Evolutionary conservation across 352 stramenopile species (phyloP).

Genomic region (Phytophthora kernoviae): DNA sequence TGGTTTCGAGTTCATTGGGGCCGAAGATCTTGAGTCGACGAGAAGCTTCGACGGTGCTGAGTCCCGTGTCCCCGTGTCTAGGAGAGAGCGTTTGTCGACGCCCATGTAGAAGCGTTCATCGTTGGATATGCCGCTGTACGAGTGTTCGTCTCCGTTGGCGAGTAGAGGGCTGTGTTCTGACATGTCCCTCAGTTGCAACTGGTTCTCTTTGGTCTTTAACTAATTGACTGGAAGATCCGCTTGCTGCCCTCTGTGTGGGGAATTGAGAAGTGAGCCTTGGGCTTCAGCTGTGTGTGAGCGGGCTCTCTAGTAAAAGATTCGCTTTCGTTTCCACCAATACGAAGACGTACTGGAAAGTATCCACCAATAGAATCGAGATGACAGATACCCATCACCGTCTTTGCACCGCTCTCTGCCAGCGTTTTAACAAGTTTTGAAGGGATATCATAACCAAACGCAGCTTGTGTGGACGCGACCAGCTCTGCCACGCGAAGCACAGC

Average conservation of each 20-base stretch:
- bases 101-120: slow-evolving; percentile 83
- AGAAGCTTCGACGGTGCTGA: slow-evolving; percentile 83
- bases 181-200: slow-evolving; percentile 12
- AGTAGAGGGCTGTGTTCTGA: slow-evolving; percentile 71
- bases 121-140: slow-evolving; percentile 40
- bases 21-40: slow-evolving; percentile 86
- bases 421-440: background rate
- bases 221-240: slow-evolving; percentile 9
- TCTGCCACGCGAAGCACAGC: background rate
- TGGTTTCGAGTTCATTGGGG: slow-evolving; percentile 81
- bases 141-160: slow-evolving; percentile 38
- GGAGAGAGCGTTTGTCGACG: slow-evolving; percentile 76
- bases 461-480: background rate
- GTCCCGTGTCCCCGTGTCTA: slow-evolving; percentile 72
- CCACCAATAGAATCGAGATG: too few relatives aligned
- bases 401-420: background rate
- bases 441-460: too few relatives aligned
- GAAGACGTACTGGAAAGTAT: too few relatives aligned
- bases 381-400: background rate
- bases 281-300: background rate
- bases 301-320: background rate
- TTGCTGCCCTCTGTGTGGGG: background rate
- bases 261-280: slow-evolving; percentile 4
- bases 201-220: slow-evolving; percentile 11
- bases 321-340: background rate